Conservation (phyloP, 2,329 filamentous ascomycete species). For the Colletotrichum sp. region DNA sequence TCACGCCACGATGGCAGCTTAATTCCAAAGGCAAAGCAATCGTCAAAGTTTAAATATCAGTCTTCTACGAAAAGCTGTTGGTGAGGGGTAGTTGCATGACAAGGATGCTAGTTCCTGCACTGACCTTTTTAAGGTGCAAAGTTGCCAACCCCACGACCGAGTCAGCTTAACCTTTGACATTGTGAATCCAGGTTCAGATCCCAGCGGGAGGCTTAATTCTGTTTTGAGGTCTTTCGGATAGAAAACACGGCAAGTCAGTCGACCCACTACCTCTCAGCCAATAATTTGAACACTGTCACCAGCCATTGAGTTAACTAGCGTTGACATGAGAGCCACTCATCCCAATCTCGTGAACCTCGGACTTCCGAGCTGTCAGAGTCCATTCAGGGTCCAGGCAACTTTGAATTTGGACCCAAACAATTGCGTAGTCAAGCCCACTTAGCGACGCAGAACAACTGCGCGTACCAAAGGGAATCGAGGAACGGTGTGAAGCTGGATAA, state of each 20-base stretch:
- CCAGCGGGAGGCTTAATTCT: not conserved
- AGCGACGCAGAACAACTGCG: not conserved
- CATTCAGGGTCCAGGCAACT: not conserved
- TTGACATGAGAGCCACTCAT: not conserved
- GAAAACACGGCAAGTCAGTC: not conserved
- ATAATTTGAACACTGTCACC: not conserved
- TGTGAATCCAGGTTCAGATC: not conserved
- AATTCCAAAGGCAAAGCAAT: not conserved
- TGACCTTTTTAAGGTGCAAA: not conserved
- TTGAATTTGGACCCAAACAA: not conserved
- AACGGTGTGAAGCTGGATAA: not conserved
- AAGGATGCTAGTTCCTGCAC: not conserved
- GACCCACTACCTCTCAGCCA: not conserved
- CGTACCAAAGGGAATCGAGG: not conserved
- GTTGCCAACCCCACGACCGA: not conserved
- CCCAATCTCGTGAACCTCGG: not conserved
- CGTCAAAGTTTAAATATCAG: not conserved
- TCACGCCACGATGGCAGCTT: constrained; percentile 3
- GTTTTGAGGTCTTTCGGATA: not conserved
- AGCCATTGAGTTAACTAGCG: not conserved
- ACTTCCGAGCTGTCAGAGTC: not conserved
- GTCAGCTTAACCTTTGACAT: not conserved
- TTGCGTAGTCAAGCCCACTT: not conserved
- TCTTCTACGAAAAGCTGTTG: not conserved
- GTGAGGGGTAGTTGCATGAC: not conserved